These are phyloP conservation scores for Phytopythium kandeliae DNA, from an alignment of 352 stramenopile species.

Conservation along the genomic window DNA sequence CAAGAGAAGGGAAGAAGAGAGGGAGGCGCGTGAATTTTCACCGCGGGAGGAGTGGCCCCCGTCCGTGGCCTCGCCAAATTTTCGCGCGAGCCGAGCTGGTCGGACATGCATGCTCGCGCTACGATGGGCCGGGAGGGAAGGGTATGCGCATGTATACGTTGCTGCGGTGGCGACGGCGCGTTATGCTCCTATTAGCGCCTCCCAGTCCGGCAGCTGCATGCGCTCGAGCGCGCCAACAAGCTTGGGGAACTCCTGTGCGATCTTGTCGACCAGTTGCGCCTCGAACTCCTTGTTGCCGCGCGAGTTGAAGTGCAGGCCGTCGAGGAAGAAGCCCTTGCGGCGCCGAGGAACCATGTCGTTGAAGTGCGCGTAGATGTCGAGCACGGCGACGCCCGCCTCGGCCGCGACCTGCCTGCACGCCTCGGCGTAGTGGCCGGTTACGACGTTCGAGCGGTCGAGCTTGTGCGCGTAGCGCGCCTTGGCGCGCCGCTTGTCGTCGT, in stretches of 20 bases:
- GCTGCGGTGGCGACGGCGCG: no score
- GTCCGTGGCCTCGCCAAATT: no score
- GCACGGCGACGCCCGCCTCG: conserved; percentile 27
- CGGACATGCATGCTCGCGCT: no score
- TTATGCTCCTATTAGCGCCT: conserved; percentile 27
- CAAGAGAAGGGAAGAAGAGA: no score
- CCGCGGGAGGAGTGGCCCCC: no score
- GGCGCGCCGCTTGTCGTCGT: conserved; percentile 22
- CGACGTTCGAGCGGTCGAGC: conserved; percentile 40
- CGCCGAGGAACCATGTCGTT: conserved; percentile 29
- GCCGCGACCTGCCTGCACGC: conserved; percentile 32
- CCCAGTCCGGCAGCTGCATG: conserved; percentile 33
- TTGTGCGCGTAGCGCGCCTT: conserved; percentile 7
- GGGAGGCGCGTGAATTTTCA: no score
- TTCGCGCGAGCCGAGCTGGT: no score
- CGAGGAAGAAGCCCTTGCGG: conserved; percentile 25
- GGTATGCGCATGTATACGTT: no score
- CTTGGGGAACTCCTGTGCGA: conserved; percentile 25
- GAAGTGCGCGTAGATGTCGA: conserved; percentile 48
- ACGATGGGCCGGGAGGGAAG: no score
- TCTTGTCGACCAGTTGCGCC: conserved; percentile 17
- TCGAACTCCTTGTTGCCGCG: conserved; percentile 38
- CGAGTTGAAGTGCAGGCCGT: conserved; percentile 51
- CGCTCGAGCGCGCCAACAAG: conserved; percentile 21
- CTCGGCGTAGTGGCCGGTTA: conserved; percentile 35